Evolutionary conservation across 345 rosid genomes (phyloP), one percentile per base, ranked within the genome.

Genomic region (Bruguiera sexangula): DNA sequence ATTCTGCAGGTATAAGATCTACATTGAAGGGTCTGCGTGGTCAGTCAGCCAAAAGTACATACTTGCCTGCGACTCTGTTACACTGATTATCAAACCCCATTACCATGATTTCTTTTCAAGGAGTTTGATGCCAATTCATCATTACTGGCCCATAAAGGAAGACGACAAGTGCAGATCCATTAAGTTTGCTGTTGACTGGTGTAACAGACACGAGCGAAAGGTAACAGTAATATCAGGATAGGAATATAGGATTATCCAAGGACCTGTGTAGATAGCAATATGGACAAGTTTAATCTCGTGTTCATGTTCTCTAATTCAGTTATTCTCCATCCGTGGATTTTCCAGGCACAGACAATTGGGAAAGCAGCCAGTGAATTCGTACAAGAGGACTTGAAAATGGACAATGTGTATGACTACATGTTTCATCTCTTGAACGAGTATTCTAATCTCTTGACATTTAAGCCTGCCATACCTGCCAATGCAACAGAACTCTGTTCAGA

Each of bases 31-130:
- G 0, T 72, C 66, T 6, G 80, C 76, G 8, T 77, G 80, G 80
- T 77, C 80, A 0, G 80, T 77, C 22, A 77, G 80, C 54, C 70
- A 77, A 60, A 77, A 77, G 51, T 77, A 77, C 67, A 73, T 77
- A 63, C 77, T 77, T 32, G 80, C 77, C 0, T 77, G 77, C 54
- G 76, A 77, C 34, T 63, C 76, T n/a, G 70, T 69, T 6, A 63
- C 77, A 18, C 60, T 77, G 15, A 60, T 77, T 16, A 74, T 77
- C 24, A 73, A 64, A 34, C 80, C 80, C 10, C 77, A 63, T 52
- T 77, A 72, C 63, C 73, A 77, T 1, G 80, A 77, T 39, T 78
- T 78, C 75, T 78, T 73, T 64, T 69, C 77, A 0, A 73, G 81
- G 65, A 56, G 72, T 37, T 20, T 73, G 71, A 30, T 31, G 21